phyloP scores from a whole-genome alignment of 345 rosid genomes.

The Eucalyptus curtisii region DNA sequence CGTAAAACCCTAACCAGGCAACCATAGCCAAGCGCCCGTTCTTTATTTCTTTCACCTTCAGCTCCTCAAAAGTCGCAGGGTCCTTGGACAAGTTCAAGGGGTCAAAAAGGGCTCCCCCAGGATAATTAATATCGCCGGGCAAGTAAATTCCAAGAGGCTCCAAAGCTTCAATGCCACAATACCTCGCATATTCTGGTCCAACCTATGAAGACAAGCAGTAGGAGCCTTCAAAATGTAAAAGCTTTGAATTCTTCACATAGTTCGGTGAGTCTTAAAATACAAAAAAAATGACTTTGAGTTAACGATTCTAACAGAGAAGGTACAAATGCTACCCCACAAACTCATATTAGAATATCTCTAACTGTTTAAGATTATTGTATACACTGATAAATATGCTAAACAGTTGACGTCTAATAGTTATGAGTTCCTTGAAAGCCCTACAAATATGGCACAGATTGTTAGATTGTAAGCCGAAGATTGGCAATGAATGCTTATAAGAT shows the following conservation, averaged over 20 bases:
- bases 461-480: background rate
- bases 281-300: background rate
- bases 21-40: constrained; percentile 88
- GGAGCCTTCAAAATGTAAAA: background rate
- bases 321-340: background rate
- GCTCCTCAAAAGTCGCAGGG: constrained; percentile 70
- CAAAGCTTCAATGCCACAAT: constrained; percentile 84
- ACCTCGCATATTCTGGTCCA: constrained; percentile 92
- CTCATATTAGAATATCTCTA: background rate
- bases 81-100: constrained; percentile 74
- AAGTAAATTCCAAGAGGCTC: constrained; percentile 90
- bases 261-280: background rate
- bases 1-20: constrained; percentile 85
- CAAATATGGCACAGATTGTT: background rate
- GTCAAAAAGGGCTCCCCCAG: constrained; percentile 81
- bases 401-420: background rate
- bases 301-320: background rate
- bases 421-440: background rate
- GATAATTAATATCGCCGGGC: constrained; percentile 89
- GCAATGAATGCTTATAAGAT: background rate
- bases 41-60: constrained; percentile 89
- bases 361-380: background rate
- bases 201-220: constrained; percentile 20
- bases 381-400: background rate
- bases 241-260: background rate